phyloP scores from a whole-genome alignment of 139 green algal species.

The Pseudopediastrum boryanum region DNA sequence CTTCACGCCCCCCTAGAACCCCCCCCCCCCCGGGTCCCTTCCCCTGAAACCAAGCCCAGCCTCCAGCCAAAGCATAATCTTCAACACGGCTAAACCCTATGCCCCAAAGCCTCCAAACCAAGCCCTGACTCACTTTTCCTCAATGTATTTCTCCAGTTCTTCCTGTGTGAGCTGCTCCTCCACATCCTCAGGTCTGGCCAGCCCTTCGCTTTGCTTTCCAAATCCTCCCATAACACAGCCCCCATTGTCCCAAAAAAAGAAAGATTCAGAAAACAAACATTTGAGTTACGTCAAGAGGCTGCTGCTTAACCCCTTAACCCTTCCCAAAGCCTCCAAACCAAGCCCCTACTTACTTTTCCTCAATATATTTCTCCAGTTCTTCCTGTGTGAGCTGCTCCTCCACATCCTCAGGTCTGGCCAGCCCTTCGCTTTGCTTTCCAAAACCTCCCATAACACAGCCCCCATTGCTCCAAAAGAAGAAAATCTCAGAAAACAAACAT shows the following conservation, averaged over 20 bases:
- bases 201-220: background rate
- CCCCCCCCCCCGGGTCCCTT: background rate
- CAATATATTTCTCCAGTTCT: slow-evolving; percentile 15
- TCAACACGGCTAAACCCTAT: background rate
- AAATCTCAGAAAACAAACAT: too few relatives aligned
- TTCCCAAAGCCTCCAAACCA: background rate
- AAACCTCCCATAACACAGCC: background rate
- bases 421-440: background rate
- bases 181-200: slow-evolving; percentile 27
- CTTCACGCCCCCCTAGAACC: background rate
- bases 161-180: slow-evolving; percentile 23
- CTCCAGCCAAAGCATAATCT: background rate
- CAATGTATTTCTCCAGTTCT: slow-evolving; percentile 22
- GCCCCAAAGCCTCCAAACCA: background rate
- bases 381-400: slow-evolving; percentile 6
- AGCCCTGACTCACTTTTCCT: background rate
- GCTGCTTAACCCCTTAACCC: background rate
- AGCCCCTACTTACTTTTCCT: slow-evolving; percentile 15
- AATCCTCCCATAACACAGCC: background rate
- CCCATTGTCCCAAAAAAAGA: too few relatives aligned
- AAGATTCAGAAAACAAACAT: background rate
- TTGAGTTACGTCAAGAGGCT: background rate
- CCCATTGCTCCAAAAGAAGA: background rate
- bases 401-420: slow-evolving; percentile 27
- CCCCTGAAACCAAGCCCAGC: background rate